phyloP scores from a whole-genome alignment of 805 yeast species.

The Candida rishiriensis region DNA sequence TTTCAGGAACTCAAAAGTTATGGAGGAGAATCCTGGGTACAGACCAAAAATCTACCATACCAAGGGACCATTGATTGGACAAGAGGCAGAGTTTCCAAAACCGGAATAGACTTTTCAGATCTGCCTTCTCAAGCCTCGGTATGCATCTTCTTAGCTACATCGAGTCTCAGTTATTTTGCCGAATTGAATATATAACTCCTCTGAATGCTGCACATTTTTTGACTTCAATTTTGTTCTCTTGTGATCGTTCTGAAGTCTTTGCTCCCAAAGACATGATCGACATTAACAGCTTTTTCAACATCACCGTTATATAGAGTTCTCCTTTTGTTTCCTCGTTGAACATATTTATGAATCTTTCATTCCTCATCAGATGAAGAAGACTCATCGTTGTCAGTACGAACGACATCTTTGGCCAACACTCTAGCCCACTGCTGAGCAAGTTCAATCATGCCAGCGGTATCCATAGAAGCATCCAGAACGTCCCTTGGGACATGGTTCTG shows the following conservation, averaged over 20 bases:
- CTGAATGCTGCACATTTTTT: too few species aligned
- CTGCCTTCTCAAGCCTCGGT: not conserved
- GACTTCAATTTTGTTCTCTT: too few species aligned
- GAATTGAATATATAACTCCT: too few species aligned
- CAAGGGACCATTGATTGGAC: constrained; percentile 38
- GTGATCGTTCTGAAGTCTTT: too few species aligned
- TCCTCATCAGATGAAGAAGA: not conserved
- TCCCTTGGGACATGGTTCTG: constrained; percentile 92
- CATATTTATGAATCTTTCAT: too few species aligned
- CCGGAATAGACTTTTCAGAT: constrained; percentile 19
- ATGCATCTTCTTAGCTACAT: not conserved
- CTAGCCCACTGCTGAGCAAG: constrained; percentile 55
- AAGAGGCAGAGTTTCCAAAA: constrained; percentile 38
- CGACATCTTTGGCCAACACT: constrained; percentile 10
- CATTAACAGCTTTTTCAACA: too few species aligned
- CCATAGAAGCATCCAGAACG: constrained; percentile 75
- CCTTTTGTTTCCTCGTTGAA: too few species aligned
- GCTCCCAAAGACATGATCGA: too few species aligned
- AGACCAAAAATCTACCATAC: constrained; percentile 46
- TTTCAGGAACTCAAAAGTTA: constrained; percentile 46
- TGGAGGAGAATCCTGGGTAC: constrained; percentile 40
- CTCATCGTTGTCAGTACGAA: constrained; percentile 3
- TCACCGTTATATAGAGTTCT: too few species aligned
- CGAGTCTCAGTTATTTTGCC: not conserved
- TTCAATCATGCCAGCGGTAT: constrained; percentile 65